Evolutionary conservation across 371 early-diverging fungal species (phyloP).

Genomic region (Mucor irregularis): DNA sequence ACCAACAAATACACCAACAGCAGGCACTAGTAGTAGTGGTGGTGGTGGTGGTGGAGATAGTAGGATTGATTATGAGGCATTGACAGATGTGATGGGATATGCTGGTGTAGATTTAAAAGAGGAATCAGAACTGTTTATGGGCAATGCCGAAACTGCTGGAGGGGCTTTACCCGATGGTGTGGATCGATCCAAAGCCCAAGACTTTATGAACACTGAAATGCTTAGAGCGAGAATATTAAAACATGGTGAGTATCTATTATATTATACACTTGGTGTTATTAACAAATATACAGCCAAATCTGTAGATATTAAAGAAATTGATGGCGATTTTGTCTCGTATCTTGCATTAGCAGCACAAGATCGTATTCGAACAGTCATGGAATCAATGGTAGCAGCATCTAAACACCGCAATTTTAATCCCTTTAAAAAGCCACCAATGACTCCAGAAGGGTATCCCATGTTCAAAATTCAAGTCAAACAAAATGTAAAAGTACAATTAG

Average conservation of each 20-base stretch:
- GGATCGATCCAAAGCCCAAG: slow-evolving; percentile 59
- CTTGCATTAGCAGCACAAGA: slow-evolving; percentile 74
- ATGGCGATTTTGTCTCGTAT: slow-evolving; percentile 69
- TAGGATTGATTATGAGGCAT: slow-evolving; percentile 59
- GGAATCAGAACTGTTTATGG: slow-evolving; percentile 58
- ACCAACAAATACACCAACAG: neutral
- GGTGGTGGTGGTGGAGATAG: slow-evolving; percentile 20
- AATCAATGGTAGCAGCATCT: slow-evolving; percentile 69
- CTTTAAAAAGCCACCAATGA: slow-evolving; percentile 58
- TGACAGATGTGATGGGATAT: slow-evolving; percentile 86
- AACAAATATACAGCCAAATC: slow-evolving; percentile 25
- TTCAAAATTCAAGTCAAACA: slow-evolving; percentile 68
- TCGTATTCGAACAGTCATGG: slow-evolving; percentile 61
- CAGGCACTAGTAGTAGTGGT: neutral
- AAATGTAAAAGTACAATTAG: slow-evolving; percentile 69
- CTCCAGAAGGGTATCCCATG: slow-evolving; percentile 54
- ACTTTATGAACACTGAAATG: slow-evolving; percentile 53
- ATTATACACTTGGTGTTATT: neutral
- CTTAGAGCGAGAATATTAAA: slow-evolving; percentile 43
- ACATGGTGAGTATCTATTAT: slow-evolving; percentile 32
- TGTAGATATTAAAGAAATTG: slow-evolving; percentile 49
- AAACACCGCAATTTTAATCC: slow-evolving; percentile 74
- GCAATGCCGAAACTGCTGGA: slow-evolving; percentile 37
- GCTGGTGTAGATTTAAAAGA: slow-evolving; percentile 84
- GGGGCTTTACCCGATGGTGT: slow-evolving; percentile 27